phyloP scores from a whole-genome alignment of 345 rosid species.

The Crucihimalaya himalaica region DNA sequence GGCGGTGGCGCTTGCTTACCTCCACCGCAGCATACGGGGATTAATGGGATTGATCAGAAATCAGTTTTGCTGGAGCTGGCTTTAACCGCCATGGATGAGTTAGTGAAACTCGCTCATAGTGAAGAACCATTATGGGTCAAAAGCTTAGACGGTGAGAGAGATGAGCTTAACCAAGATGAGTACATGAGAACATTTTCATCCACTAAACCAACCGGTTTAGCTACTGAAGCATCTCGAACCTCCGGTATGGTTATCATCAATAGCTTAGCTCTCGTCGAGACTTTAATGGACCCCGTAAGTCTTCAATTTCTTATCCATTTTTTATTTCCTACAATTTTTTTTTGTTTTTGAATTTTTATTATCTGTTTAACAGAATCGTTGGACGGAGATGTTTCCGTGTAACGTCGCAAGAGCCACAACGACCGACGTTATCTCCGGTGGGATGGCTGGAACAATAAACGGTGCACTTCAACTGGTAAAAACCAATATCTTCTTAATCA shows the following conservation, averaged over 20 bases:
- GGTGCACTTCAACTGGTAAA: conserved; percentile 71
- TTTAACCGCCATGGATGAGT: conserved; percentile 65
- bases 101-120: conserved; percentile 57
- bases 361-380: conserved; percentile 50
- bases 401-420: conserved; percentile 56
- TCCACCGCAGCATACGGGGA: conserved; percentile 37
- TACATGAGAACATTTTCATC: conserved; percentile 56
- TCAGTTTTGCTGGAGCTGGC: conserved; percentile 86
- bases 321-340: background rate
- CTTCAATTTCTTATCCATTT: background rate
- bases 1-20: conserved; percentile 36
- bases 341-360: background rate
- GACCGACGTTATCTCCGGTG: conserved; percentile 52
- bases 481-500: background rate
- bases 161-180: conserved; percentile 61
- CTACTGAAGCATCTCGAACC: conserved; percentile 59
- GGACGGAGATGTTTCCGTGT: conserved; percentile 70
- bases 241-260: conserved; percentile 53
- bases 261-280: conserved; percentile 64
- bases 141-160: conserved; percentile 55
- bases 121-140: conserved; percentile 64
- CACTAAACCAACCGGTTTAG: conserved; percentile 47
- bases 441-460: conserved; percentile 54
- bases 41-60: conserved; percentile 61
- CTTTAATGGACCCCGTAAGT: conserved; percentile 72